Base-by-base conservation (phyloP, 176 grass and related monocot genomes). In the Triticum timopheevii region DNA sequence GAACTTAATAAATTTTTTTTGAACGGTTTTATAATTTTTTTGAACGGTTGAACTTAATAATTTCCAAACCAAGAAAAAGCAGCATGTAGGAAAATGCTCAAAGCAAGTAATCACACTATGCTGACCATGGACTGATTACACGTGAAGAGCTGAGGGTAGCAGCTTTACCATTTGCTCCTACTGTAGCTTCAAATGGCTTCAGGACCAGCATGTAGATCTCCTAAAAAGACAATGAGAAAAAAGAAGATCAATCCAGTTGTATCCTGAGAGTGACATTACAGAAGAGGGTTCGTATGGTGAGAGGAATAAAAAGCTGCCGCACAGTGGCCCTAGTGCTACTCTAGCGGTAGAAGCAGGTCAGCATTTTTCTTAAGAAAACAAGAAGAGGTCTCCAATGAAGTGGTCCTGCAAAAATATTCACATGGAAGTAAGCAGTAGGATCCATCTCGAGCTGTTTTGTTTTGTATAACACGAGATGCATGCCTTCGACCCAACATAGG, bases 211-310 rank as follows among this genome's bases (percentile, higher is more conserved):
- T 74, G 58, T 23, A 36, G 75, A 83, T 80, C 74, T 80, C 76
- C 34, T 62, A 50, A 85, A 42, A 75, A 54, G 13, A 73, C 39
- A 25, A 76, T n/a, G 36, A 47, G 64, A 64, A 72, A 23, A 19
- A 62, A 47, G 25, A 70, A 45, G 10, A 40, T 61, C 19, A 73
- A 54, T 72, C 42, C 45, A 68, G 22, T 68, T 20, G 28, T 83
- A 87, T 80, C 66, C 35, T 80, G 85, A 87, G 75, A 76, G 68
- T 28, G 85, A 87, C 76, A 67, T 54, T 49, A 87, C 61, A 84
- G 89, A 76, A 79, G 61, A 39, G 50, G 30, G 80, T 83, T 76
- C 85, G 49, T 68, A 62, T 13, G n/a, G 10, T 1, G 5, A 75
- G 73, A 54, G 10, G 61, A 72, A 87, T 76, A 74, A 79, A 80